Conservation (phyloP, 192 early-diverging fungal species). For the Mortierella hygrophila region DNA sequence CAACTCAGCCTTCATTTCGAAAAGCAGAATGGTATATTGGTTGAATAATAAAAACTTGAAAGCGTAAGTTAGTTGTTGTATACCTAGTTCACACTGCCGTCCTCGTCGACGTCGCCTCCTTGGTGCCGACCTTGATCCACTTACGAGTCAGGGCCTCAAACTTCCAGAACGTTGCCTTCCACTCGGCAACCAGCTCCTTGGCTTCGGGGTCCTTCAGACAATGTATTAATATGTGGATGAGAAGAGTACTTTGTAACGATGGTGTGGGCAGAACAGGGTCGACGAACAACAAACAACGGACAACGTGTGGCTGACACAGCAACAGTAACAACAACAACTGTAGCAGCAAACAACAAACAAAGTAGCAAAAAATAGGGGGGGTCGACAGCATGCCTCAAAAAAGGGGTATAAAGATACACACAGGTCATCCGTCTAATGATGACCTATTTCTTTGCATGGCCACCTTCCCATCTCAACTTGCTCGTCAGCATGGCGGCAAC, state of each 20-base stretch:
- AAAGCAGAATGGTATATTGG: not conserved
- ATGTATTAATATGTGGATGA: too few species aligned
- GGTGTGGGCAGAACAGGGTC: too few species aligned
- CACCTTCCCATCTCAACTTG: not conserved
- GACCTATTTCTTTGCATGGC: too few species aligned
- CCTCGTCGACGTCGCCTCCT: conserved; percentile 10
- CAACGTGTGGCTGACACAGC: not conserved
- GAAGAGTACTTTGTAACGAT: too few species aligned
- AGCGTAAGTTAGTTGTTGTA: not conserved
- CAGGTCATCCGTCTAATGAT: too few species aligned
- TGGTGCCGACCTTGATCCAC: conserved; percentile 54
- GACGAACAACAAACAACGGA: not conserved
- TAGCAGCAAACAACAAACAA: not conserved
- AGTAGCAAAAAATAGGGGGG: not conserved
- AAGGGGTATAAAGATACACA: too few species aligned
- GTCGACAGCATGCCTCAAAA: not conserved
- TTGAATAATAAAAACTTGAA: not conserved
- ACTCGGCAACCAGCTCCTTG: conserved; percentile 28
- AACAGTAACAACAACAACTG: not conserved
- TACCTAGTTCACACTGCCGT: conserved; percentile 15
- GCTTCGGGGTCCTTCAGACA: conserved; percentile 58
- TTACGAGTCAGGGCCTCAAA: conserved; percentile 59
- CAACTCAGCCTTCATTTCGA: too few species aligned
- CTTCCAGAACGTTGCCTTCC: conserved; percentile 32
- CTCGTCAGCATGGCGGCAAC: conserved; percentile 4